Evolutionary conservation across 2,329 filamentous ascomycete species (phyloP).

Genomic region (Epichloe sibirici): DNA sequence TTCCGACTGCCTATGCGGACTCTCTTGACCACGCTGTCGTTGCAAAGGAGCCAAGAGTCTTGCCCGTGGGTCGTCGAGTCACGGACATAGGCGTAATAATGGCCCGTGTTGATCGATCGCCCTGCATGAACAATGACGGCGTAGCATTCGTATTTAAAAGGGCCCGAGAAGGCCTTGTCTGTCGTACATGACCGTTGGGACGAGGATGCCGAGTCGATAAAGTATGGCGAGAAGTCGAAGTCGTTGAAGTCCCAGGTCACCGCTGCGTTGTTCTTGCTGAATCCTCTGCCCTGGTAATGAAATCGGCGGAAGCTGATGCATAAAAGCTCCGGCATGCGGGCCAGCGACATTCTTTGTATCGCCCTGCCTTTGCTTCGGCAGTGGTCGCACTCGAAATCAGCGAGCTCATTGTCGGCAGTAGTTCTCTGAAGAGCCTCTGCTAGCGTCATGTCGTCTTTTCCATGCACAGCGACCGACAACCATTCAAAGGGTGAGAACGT

Average conservation of each 20-base stretch:
- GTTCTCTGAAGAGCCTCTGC: slow-evolving; percentile 59
- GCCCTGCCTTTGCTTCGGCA: slow-evolving; percentile 59
- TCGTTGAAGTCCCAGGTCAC: slow-evolving; percentile 68
- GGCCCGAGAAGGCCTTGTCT: slow-evolving; percentile 32
- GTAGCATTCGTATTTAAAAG: slow-evolving; percentile 74
- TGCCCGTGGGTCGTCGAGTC: slow-evolving; percentile 36
- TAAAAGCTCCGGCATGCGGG: slow-evolving; percentile 66
- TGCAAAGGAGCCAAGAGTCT: slow-evolving; percentile 36
- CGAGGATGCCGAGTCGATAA: slow-evolving; percentile 18
- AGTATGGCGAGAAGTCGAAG: slow-evolving; percentile 41
- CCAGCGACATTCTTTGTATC: slow-evolving; percentile 60
- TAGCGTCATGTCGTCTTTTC: slow-evolving; percentile 23
- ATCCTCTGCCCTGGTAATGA: slow-evolving; percentile 25
- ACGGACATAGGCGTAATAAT: slow-evolving; percentile 65
- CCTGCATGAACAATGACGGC: slow-evolving; percentile 73
- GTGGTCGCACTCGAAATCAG: slow-evolving; percentile 60
- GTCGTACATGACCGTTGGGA: slow-evolving; percentile 13
- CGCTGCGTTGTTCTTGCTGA: slow-evolving; percentile 55
- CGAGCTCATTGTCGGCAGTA: slow-evolving; percentile 53
- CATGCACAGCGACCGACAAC: slow-evolving; percentile 31
- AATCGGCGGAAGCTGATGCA: slow-evolving; percentile 63
- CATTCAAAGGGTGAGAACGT: slow-evolving; percentile 40
- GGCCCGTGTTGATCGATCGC: slow-evolving; percentile 53
- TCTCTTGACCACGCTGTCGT: slow-evolving; percentile 31
- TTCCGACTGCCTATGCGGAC: slow-evolving; percentile 29